Evolutionary conservation across 2,329 filamentous ascomycete species (phyloP), one percentile per base, ranked within the genome.

Genomic region (Colletotrichum melonis): DNA sequence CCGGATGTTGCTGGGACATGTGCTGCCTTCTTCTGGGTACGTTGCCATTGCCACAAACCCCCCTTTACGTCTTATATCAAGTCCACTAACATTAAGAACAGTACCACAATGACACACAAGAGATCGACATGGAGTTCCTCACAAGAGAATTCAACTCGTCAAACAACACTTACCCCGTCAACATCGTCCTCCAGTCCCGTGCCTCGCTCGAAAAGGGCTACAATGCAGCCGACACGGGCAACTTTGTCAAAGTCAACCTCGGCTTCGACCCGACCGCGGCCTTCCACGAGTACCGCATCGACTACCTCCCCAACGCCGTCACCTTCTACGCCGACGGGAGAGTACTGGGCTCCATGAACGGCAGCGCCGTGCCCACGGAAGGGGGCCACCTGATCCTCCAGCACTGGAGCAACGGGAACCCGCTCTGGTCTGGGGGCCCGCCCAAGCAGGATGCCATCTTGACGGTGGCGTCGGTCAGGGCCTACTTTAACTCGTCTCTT

Each of bases 121-220:
- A 95, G 78, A 94, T 95, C 77, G 93, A 95, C 79, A 91, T 95
- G 82, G 94, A 96, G 76, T 94, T 95, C 78, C 87, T 95, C 2
- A 94, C 93, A 1, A 85, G 85, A 26, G 87, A 94, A 75, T 93
- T 92, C 79, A 85, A 89, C 72, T 76, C 79, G 1, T 78, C 79
- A 60, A 86, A 87, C 66, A 80, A 83, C 30, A 85, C 85, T 38
- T 92, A 88, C 75, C 88, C 90, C 0, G 85, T 95, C 65, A 94
- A 95, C 79, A 88, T 95, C 1, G 93, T 95, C n/a, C 84, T 95
- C 7, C 94, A 95, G 79, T 92, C 93, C 1, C 86, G 86, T 6
- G 82, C 88, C 38, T 91, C 92, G 0, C 86, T 86, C 2, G 79
- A 84, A 14, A 84, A 86, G 5, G 92, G 92, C 30, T 93, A 88